Evolutionary conservation across 2,329 filamentous ascomycete species (phyloP).

Genomic region (Cladophialophora psammophila): DNA sequence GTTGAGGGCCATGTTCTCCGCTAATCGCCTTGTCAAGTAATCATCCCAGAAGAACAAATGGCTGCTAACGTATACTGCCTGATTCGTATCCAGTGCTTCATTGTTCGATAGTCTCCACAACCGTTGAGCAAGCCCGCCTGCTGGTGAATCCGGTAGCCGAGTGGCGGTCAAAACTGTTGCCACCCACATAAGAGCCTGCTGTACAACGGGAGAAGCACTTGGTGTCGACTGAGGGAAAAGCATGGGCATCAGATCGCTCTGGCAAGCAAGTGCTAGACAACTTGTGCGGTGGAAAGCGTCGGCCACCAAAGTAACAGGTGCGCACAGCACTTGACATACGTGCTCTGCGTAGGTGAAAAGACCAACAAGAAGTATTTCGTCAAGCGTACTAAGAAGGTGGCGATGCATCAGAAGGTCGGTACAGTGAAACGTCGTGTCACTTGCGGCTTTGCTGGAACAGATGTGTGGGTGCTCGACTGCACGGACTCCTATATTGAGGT

Average conservation of each 20-base stretch:
- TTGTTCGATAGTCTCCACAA: conserved; percentile 7
- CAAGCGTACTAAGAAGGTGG: background rate
- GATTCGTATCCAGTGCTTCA: background rate
- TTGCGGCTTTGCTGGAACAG: background rate
- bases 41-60: conserved; percentile 16
- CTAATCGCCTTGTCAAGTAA: background rate
- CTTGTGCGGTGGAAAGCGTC: conserved; percentile 12
- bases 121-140: background rate
- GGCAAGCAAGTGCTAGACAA: conserved; percentile 11
- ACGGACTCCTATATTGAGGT: background rate
- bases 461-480: background rate
- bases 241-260: background rate
- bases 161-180: conserved; percentile 3
- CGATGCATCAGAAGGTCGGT: conserved; percentile 12
- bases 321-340: background rate
- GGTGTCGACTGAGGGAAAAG: background rate
- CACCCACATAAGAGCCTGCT: conserved; percentile 8
- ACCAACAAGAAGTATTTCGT: conserved; percentile 9
- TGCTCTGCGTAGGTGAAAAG: conserved; percentile 8
- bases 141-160: conserved; percentile 7
- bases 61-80: conserved; percentile 1
- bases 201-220: background rate
- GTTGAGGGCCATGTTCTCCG: background rate
- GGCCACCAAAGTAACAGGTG: background rate
- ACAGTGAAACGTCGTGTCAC: conserved; percentile 2